phyloP scores from a whole-genome alignment of 805 yeast species.

The Ogataea populi-albae region DNA sequence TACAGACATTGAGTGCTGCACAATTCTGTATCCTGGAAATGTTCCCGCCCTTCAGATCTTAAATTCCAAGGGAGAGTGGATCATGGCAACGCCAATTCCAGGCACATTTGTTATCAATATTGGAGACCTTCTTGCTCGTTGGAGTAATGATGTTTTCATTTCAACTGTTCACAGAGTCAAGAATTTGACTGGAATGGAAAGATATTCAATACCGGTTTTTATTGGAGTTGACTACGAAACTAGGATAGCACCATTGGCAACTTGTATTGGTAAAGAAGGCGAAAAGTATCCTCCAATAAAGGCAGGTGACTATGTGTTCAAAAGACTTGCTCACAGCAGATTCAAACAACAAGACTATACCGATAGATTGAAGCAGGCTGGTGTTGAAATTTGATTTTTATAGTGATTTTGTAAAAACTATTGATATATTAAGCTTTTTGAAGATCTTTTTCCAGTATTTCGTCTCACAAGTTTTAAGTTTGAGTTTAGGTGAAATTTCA shows the following conservation, averaged over 20 bases:
- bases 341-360: constrained; percentile 9
- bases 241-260: constrained; percentile 22
- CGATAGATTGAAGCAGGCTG: constrained; percentile 9
- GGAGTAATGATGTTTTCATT: constrained; percentile 34
- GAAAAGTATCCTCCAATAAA: constrained; percentile 14
- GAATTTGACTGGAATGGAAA: constrained; percentile 25
- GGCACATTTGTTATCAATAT: constrained; percentile 36
- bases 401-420: too few species aligned
- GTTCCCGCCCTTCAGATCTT: constrained; percentile 36
- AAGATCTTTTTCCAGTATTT: too few species aligned
- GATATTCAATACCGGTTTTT: constrained; percentile 28
- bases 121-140: constrained; percentile 35
- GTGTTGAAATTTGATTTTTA: constrained; percentile 7
- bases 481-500: too few species aligned
- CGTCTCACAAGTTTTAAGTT: too few species aligned
- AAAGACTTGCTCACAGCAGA: constrained; percentile 15
- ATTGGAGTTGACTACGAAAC: constrained; percentile 21
- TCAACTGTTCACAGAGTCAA: constrained; percentile 38
- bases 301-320: constrained; percentile 18
- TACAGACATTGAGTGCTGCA: constrained; percentile 34
- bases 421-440: too few species aligned
- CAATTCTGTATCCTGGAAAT: constrained; percentile 31
- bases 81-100: constrained; percentile 32
- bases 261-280: constrained; percentile 17
- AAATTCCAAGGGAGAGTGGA: constrained; percentile 33